A percentile compares a stretch with the other conserved stretches of the same genome.
Evolutionary conservation across 1,284 basidiomycete genomes (phyloP).

Genomic region (Schizophyllum commune): DNA sequence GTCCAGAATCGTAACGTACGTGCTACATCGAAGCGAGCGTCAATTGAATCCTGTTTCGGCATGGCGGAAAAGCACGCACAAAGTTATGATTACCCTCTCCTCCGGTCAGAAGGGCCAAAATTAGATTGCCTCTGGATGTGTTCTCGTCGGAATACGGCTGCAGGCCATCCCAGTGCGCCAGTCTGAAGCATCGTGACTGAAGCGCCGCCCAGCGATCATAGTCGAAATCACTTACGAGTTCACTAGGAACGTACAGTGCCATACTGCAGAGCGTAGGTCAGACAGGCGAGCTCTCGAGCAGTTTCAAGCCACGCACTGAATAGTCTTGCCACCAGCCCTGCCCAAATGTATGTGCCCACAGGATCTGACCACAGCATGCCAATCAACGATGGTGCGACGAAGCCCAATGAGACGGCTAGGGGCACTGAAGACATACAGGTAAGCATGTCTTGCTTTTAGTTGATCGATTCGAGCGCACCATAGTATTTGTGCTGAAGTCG

Average conservation of each 20-base stretch:
- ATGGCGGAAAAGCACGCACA: slow-evolving; percentile 30
- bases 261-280: slow-evolving; percentile 31
- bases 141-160: slow-evolving; percentile 77
- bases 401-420: slow-evolving; percentile 52
- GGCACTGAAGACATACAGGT: slow-evolving; percentile 32
- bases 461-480: slow-evolving; percentile 26
- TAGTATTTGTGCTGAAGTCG: slow-evolving; percentile 68
- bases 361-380: slow-evolving; percentile 54
- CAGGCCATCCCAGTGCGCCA: slow-evolving; percentile 74
- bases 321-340: slow-evolving; percentile 53
- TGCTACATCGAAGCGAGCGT: slow-evolving; percentile 16
- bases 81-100: slow-evolving; percentile 80
- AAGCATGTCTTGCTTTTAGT: background rate
- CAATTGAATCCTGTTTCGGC: background rate
- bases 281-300: background rate
- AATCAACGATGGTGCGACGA: slow-evolving; percentile 46
- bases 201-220: background rate
- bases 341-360: slow-evolving; percentile 62
- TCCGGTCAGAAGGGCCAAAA: slow-evolving; percentile 63
- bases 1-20: too few species aligned
- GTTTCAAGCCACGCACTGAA: slow-evolving; percentile 37
- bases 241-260: slow-evolving; percentile 76
- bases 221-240: slow-evolving; percentile 51
- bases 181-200: slow-evolving; percentile 23
- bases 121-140: slow-evolving; percentile 63